Evolutionary conservation across 495 filamentous ascomycete species (phyloP).

Genomic region (Penicillium canescens): DNA sequence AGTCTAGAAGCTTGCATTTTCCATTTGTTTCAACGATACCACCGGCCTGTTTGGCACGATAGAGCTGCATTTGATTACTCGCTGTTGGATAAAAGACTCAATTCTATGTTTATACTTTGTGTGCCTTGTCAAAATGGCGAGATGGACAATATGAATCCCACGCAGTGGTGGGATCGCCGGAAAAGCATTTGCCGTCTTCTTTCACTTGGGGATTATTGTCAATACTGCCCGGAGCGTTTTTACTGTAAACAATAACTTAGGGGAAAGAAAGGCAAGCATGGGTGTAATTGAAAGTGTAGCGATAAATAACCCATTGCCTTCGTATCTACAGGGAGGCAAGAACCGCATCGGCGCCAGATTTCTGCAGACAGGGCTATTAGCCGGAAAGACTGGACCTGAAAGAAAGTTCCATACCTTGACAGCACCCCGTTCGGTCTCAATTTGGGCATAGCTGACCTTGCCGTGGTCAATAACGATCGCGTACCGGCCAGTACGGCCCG

Average conservation of each 20-base stretch:
- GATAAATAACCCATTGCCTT: background rate
- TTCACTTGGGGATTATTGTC: too few relatives aligned
- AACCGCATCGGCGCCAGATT: constrained; percentile 73
- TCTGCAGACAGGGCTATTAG: constrained; percentile 33
- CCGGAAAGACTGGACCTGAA: background rate
- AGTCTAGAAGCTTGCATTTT: background rate
- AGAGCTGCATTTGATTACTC: background rate
- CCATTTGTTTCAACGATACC: background rate
- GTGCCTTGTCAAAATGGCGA: too few relatives aligned
- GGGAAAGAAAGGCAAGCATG: too few relatives aligned
- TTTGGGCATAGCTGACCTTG: constrained; percentile 81
- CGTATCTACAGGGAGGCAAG: constrained; percentile 38
- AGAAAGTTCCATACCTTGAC: constrained; percentile 24
- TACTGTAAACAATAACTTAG: too few relatives aligned
- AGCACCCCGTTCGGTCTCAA: constrained; percentile 67
- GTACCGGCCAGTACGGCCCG: constrained; percentile 71
- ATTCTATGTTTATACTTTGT: too few relatives aligned
- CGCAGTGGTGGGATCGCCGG: too few relatives aligned
- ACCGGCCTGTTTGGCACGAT: background rate
- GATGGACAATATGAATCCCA: too few relatives aligned
- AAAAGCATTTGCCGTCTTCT: too few relatives aligned
- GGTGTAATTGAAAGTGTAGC: too few relatives aligned
- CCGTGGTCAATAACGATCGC: constrained; percentile 87
- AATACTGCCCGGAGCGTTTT: too few relatives aligned
- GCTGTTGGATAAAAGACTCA: background rate